These are phyloP conservation scores for Larix kaempferi DNA, from an alignment of 75 land plant species.

Conservation along the genomic window DNA sequence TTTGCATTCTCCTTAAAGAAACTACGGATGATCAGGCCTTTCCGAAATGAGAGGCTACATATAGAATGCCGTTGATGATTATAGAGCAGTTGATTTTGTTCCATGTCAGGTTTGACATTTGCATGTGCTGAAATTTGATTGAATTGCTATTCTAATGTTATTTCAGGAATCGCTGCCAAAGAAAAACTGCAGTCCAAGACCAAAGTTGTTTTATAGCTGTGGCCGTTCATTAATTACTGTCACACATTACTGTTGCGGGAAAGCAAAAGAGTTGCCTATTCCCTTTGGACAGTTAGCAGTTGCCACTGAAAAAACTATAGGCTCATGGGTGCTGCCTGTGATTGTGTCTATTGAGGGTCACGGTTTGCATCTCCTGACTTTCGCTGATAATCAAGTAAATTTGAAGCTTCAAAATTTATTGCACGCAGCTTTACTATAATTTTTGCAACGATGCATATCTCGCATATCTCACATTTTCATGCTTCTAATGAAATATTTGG, in stretches of 20 bases:
- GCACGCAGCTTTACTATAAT: neutral
- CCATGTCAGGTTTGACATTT: neutral
- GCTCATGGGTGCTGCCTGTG: slow-evolving; percentile 3
- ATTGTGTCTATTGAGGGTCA: slow-evolving; percentile 2
- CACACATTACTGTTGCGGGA: slow-evolving; percentile 1
- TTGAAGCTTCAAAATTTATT: neutral
- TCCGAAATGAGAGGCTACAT: neutral
- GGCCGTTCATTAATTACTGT: neutral
- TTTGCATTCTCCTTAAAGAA: neutral
- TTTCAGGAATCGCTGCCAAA: neutral
- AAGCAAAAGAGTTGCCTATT: slow-evolving; percentile 6
- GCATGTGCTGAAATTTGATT: neutral
- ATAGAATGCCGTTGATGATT: neutral
- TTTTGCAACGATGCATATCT: neutral
- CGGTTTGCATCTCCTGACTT: slow-evolving; percentile 3
- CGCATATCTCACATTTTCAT: neutral
- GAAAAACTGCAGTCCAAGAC: neutral
- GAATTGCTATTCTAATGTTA: neutral
- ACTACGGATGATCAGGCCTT: neutral
- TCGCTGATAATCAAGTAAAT: slow-evolving; percentile 9
- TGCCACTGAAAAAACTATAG: neutral
- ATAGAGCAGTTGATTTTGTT: neutral
- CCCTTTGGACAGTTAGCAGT: slow-evolving; percentile 10
- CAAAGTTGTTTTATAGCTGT: slow-evolving; percentile 1
- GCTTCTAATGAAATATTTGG: neutral